A percentile compares a stretch with the other conserved stretches of the same genome.
phyloP scores from a whole-genome alignment of 2,329 filamentous ascomycete species.

The Colletotrichum theobromicola region DNA sequence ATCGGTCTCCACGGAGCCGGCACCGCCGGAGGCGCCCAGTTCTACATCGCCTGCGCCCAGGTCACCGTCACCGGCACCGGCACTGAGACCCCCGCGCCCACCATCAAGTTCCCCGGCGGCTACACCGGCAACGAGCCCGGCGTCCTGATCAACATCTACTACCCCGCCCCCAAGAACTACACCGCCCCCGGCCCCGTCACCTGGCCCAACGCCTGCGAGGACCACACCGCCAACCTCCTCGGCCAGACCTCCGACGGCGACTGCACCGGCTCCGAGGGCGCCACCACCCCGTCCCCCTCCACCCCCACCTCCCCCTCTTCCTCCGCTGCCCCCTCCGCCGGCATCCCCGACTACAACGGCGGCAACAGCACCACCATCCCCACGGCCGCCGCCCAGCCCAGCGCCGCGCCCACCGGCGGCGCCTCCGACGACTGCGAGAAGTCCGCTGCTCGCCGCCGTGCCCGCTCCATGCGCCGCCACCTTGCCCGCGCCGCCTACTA shows the following conservation, averaged over 20 bases:
- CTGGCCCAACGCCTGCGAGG: conserved; percentile 39
- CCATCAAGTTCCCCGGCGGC: conserved; percentile 36
- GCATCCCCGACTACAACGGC: conserved; percentile 16
- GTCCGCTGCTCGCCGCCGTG: conserved; percentile 12
- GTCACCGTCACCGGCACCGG: conserved; percentile 36
- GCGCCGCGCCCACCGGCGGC: neutral
- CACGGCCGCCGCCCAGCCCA: neutral
- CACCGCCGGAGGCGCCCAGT: conserved; percentile 36
- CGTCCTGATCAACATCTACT: conserved; percentile 39
- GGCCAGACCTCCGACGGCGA: conserved; percentile 38
- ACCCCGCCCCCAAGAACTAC: conserved; percentile 36
- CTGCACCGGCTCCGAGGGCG: conserved; percentile 32
- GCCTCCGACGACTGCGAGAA: conserved; percentile 1
- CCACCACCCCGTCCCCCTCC: conserved; percentile 12
- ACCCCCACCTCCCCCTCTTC: neutral
- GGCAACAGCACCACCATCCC: conserved; percentile 12
- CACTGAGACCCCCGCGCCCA: conserved; percentile 31
- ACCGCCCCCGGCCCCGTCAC: conserved; percentile 34
- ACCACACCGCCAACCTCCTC: conserved; percentile 40
- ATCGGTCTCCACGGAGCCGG: conserved; percentile 38
- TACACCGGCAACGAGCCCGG: conserved; percentile 37
- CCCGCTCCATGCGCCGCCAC: conserved; percentile 15
- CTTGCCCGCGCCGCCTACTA: neutral
- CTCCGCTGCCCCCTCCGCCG: conserved; percentile 17
- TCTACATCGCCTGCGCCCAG: conserved; percentile 42